These are phyloP conservation scores for Eucalyptus polybractea DNA, from an alignment of 345 rosid species.

Conservation along the genomic window DNA sequence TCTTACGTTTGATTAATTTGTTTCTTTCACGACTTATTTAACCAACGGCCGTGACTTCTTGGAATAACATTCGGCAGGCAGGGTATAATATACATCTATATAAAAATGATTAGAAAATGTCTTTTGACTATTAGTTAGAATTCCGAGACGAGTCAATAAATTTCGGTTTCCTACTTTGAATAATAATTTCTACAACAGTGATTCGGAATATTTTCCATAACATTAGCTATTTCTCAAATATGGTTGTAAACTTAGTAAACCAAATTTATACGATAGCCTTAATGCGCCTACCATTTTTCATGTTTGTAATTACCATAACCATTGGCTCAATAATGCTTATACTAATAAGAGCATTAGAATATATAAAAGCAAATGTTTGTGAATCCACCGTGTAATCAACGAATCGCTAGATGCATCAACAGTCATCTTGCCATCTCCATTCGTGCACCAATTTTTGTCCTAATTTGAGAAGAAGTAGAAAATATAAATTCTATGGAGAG, in stretches of 20 bases:
- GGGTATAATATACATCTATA: too few species aligned
- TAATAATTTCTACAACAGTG: background rate
- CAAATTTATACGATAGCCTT: fast-evolving
- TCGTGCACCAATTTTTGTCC: background rate
- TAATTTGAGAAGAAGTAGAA: background rate
- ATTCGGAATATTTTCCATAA: background rate
- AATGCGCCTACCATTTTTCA: background rate
- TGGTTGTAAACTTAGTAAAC: background rate
- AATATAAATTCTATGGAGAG: background rate
- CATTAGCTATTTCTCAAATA: background rate
- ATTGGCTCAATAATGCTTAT: background rate
- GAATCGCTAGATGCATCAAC: background rate
- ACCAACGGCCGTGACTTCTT: background rate
- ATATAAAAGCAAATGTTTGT: background rate
- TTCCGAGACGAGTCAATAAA: background rate
- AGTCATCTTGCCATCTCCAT: background rate
- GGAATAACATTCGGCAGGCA: too few species aligned
- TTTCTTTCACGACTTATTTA: background rate
- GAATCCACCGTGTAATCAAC: background rate
- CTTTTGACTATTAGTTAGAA: background rate
- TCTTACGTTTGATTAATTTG: background rate
- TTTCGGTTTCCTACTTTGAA: background rate
- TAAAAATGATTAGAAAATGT: background rate
- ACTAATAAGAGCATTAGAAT: background rate
- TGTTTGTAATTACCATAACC: background rate